Base-by-base conservation (phyloP, 2,329 filamentous ascomycete species). In the Neoarthrinium moseri region DNA sequence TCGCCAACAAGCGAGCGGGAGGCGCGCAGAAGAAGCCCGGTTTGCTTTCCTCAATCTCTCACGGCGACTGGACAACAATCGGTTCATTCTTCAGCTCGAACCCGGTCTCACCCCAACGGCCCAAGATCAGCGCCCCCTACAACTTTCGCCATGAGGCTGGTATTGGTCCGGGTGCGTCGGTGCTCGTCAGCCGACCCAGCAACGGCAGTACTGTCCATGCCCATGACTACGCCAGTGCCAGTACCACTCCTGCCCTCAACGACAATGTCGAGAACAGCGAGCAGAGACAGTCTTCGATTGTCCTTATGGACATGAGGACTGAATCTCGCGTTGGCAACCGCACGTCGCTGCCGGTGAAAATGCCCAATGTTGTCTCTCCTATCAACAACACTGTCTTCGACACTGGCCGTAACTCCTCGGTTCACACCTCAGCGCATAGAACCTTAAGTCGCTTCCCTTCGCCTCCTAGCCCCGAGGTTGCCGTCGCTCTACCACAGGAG, bases 341-440 rank as follows among this genome's bases (percentile, higher is more conserved):
- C 4, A 38, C 45, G 5, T 47, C 45, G 10, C 38, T 47, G 23
- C 39, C 32, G 10, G 20, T 43, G 4, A 23, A 20, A 11, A 35
- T 38, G 39, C 39, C 45, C 7, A 38, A 43, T 5, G 33, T 13
- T 3, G 27, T 29, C 5, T 47, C 45, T 10, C 33, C 45, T 23
- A 34, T 34, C 32, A 17, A 34, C n/a, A 15, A 12, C 7, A 34
- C 8, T 34, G n/a, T 34, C 8, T 34, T 34, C 32, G 32, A 34
- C 18, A 17, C n/a, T 15, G 32, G 32, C 7, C 32, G 18, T 34
- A 15, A 34, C 7, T 15, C 32, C 32, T 10, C 32, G 13, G 32
- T 34, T 15, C 32, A 17, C 8, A 6, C 32, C 18, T 34, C 32
- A 6, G 32, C 3, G 7, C 32, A 17, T 15, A 34, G 7, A 6